Conservation (phyloP, 2,329 filamentous ascomycete species). For the Fusarium sp. region DNA sequence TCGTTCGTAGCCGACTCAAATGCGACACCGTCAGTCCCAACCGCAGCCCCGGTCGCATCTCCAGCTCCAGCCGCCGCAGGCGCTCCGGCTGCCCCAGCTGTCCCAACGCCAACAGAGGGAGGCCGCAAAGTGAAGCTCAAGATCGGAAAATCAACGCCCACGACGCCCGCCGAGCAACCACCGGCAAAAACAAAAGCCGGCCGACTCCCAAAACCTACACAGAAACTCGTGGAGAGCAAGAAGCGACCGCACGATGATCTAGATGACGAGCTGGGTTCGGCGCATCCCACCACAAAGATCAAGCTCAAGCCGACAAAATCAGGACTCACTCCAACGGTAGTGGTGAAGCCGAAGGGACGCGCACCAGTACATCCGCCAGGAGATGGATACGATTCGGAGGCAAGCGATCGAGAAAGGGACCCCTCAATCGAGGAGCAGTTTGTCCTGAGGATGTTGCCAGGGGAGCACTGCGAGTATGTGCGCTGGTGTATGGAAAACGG, state of each 20-base stretch:
- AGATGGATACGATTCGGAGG: conserved; percentile 96
- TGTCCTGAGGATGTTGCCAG: conserved; percentile 87
- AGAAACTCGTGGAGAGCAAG: conserved; percentile 67
- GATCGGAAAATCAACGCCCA: conserved; percentile 53
- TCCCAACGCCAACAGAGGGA: conserved; percentile 47
- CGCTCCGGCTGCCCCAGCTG: conserved; percentile 4
- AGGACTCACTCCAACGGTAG: conserved; percentile 52
- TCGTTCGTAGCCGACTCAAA: conserved; percentile 50
- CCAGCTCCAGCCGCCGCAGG: neutral
- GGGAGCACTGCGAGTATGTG: conserved; percentile 86
- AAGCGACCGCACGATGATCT: conserved; percentile 70
- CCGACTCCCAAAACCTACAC: conserved; percentile 67
- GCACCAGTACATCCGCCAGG: conserved; percentile 77
- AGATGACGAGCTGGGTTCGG: conserved; percentile 55
- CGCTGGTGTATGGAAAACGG: conserved; percentile 79
- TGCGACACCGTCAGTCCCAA: conserved; percentile 29
- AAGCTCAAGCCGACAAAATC: conserved; percentile 60
- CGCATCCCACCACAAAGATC: conserved; percentile 61
- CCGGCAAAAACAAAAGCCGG: conserved; percentile 68
- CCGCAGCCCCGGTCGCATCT: conserved; percentile 6
- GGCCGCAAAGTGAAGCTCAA: conserved; percentile 57
- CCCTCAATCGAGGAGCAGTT: conserved; percentile 91
- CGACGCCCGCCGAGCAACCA: conserved; percentile 51
- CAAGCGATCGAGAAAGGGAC: conserved; percentile 87
- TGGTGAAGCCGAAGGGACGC: conserved; percentile 73